phyloP scores from a whole-genome alignment of 1,139 yeast species.

The Geotrichum klebahnii region DNA sequence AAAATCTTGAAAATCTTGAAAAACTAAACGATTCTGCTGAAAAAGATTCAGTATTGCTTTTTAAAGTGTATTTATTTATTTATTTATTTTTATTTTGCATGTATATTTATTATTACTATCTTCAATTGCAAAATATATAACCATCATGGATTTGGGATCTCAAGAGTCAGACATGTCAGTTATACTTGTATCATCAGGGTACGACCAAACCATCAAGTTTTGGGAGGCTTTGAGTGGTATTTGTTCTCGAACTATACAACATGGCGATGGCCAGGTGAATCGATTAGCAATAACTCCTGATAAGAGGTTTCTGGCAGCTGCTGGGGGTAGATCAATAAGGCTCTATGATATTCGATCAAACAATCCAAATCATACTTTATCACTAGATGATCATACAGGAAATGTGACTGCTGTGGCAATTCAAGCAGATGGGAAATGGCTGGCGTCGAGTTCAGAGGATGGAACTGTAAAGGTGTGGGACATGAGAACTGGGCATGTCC shows the following conservation, averaged over 20 bases:
- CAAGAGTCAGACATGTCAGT: conserved; percentile 66
- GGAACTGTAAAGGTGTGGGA: conserved; percentile 99
- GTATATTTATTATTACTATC: too few relatives aligned
- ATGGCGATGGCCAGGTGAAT: conserved; percentile 92
- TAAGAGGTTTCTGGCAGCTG: conserved; percentile 86
- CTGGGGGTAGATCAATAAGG: conserved; percentile 81
- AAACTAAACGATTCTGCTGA: too few relatives aligned
- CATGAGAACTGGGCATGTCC: conserved; percentile 85
- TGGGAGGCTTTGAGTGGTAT: conserved; percentile 99
- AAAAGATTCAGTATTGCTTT: too few relatives aligned
- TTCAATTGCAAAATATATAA: too few relatives aligned
- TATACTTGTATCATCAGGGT: conserved; percentile 94
- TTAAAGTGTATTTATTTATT: too few relatives aligned
- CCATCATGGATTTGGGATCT: conserved; percentile 13
- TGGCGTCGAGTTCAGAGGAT: conserved; percentile 92
- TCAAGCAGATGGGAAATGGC: conserved; percentile 94
- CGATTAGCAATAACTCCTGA: conserved; percentile 90
- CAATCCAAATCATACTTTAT: conserved; percentile 82
- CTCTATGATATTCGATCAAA: conserved; percentile 78
- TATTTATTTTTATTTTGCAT: too few relatives aligned
- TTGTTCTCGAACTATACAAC: conserved; percentile 91
- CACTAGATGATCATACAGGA: conserved; percentile 88
- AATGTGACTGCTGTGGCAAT: conserved; percentile 91
- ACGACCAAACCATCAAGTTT: conserved; percentile 92
- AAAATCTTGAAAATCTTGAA: too few relatives aligned